Base-by-base conservation (phyloP, 1,139 yeast genomes). In the Geotrichum phurueaensis region DNA sequence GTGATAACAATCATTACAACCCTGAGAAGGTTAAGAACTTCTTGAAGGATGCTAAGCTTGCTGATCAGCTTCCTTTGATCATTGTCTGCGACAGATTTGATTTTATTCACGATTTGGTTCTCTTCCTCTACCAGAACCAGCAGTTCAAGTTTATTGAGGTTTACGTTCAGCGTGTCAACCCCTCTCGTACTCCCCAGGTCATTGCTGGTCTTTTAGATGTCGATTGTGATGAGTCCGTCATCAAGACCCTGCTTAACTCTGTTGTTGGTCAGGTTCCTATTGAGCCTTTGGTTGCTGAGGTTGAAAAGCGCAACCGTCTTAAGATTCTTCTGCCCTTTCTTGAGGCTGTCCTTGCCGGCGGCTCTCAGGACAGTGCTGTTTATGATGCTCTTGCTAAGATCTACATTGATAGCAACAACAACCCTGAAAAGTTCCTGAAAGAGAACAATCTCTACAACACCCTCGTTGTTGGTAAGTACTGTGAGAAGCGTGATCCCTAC, bases 401-500 rank as follows among this genome's bases (percentile, higher is more conserved):
- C 68, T 94, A 95, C 80, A 94, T 94, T 71, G 99, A 94, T 75
- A 89, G 96, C 63, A 94, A 94, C 81, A 95, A 94, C 78, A 87
- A 92, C 67, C 99, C 99, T 53, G 99, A 94, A 74, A 91, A 91
- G 76, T 95, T 95, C 80, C 82, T 94, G 78, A 87, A 86, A 74
- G 99, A 94, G 75, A 95, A 94, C 74, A 81, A 85, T 69, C 81
- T 83, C 71, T 94, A 95, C 77, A 96, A 94, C 76, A 88, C 99
- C 29, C 80, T 89, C 68, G 89, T 88, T 68, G 97, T 94, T 69
- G 99, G 99, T 81, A 91, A 86, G 73, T 94, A 94, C 80, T 95
- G 99, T 82, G 99, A 95, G 77, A 94, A 90, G 84, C 87, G 99
- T 76, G 99, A 94, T 72, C 99, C 99, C 64, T 94, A 90, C 78